A percentile compares a stretch with the other conserved stretches of the same genome.
phyloP scores from a whole-genome alignment of 2,329 filamentous ascomycete genomes.

The Colletotrichum orchidophilum region DNA sequence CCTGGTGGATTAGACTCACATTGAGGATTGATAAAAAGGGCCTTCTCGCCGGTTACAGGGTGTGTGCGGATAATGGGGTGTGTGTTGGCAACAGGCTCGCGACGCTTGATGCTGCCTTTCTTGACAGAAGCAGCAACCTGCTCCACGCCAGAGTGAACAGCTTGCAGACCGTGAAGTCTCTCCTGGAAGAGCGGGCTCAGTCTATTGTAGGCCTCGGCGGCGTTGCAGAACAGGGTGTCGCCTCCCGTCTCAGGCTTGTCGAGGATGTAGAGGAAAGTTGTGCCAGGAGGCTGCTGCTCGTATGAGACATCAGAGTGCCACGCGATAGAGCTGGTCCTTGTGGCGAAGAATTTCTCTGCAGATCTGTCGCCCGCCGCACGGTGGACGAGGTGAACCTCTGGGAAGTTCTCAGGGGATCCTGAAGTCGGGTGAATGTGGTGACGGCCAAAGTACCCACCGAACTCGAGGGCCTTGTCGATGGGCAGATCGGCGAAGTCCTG shows the following conservation, averaged over 20 bases:
- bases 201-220: conserved; percentile 82
- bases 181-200: conserved; percentile 82
- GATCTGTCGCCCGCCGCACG: conserved; percentile 62
- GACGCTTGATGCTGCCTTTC: conserved; percentile 32
- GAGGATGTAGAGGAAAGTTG: conserved; percentile 89
- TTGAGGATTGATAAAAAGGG: conserved; percentile 29
- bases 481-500: conserved; percentile 71
- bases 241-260: conserved; percentile 83
- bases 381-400: conserved; percentile 75
- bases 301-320: conserved; percentile 94
- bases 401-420: conserved; percentile 71
- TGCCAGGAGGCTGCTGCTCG: conserved; percentile 87
- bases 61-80: conserved; percentile 31
- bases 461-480: conserved; percentile 70
- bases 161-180: conserved; percentile 37
- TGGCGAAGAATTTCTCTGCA: conserved; percentile 68
- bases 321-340: conserved; percentile 80
- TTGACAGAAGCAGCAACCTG: conserved; percentile 29
- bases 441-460: conserved; percentile 73
- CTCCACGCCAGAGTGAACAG: conserved; percentile 30
- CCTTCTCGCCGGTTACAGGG: conserved; percentile 31
- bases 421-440: conserved; percentile 79
- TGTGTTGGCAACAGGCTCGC: conserved; percentile 30
- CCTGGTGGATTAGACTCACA: conserved; percentile 8
- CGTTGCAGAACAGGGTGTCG: conserved; percentile 85